Percentiles rank a stretch among this genome's conserved stretches.
Conservation (phyloP, 768 basidiomycete species). For the Lactarius hatsudake region DNA sequence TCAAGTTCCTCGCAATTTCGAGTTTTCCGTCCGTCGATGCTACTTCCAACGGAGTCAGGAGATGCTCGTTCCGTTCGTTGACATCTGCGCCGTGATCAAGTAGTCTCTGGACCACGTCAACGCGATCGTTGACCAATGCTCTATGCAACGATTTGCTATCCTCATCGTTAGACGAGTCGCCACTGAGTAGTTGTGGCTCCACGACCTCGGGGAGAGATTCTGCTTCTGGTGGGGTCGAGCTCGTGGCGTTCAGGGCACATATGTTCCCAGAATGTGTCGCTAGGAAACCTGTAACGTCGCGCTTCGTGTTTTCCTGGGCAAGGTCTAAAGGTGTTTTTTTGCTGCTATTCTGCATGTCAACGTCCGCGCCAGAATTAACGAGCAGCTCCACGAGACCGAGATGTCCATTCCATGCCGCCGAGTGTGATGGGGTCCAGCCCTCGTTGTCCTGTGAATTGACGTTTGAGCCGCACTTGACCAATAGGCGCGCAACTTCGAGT, state of each 20-base stretch:
- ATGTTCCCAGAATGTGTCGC: accelerated
- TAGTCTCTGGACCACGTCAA: not conserved
- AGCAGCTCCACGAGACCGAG: not conserved
- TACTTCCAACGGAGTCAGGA: not conserved
- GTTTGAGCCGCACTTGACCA: not conserved
- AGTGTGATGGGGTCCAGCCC: not conserved
- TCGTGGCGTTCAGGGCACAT: accelerated
- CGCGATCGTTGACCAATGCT: not conserved
- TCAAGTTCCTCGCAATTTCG: not conserved
- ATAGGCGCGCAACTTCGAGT: not conserved
- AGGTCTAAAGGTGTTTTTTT: not conserved
- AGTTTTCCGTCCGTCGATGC: not conserved
- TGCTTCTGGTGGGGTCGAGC: no score
- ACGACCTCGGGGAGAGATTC: no score
- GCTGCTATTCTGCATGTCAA: not conserved
- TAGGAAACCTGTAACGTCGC: not conserved
- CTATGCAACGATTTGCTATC: not conserved
- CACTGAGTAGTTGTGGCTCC: no score
- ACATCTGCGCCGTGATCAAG: not conserved
- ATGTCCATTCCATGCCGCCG: not conserved
- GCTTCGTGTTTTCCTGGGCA: not conserved
- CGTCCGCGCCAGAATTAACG: not conserved
- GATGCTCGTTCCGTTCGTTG: not conserved
- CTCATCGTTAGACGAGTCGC: not conserved
- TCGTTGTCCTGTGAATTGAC: not conserved